Conservation (phyloP, 2,329 filamentous ascomycete species). For the Talaromyces sp. region DNA sequence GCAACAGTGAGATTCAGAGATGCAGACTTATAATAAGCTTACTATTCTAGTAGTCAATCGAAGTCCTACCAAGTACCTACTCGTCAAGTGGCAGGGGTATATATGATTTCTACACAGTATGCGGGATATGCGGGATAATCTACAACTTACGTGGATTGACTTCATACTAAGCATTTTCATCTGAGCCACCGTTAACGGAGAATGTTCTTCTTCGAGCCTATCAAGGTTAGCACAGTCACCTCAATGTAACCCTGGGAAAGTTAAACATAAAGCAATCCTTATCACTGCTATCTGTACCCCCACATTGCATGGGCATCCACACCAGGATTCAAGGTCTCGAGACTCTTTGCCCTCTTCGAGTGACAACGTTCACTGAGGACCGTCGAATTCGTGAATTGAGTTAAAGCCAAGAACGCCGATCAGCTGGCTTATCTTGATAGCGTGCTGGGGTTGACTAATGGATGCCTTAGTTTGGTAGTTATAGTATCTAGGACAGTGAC, state of each 20-base stretch:
- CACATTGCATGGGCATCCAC: slow-evolving; percentile 4
- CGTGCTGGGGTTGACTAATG: background rate
- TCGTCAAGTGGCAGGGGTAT: background rate
- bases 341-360: background rate
- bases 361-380: background rate
- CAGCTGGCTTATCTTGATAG: slow-evolving; percentile 7
- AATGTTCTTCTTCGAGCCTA: background rate
- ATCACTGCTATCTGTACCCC: background rate
- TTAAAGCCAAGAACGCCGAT: slow-evolving; percentile 8
- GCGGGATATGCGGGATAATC: slow-evolving; percentile 1
- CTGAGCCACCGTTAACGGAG: background rate
- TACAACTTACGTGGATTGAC: background rate
- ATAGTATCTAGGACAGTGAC: background rate
- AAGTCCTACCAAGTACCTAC: background rate
- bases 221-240: background rate
- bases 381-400: background rate
- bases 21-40: background rate
- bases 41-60: background rate
- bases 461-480: background rate
- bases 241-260: background rate
- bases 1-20: background rate
- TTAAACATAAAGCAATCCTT: slow-evolving; percentile 4
- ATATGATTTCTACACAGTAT: background rate
- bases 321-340: background rate
- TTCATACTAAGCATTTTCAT: background rate